A percentile compares a stretch with the other conserved stretches of the same genome.
Evolutionary conservation across 2,329 filamentous ascomycete species (phyloP).

Genomic region (Meredithiella fracta): DNA sequence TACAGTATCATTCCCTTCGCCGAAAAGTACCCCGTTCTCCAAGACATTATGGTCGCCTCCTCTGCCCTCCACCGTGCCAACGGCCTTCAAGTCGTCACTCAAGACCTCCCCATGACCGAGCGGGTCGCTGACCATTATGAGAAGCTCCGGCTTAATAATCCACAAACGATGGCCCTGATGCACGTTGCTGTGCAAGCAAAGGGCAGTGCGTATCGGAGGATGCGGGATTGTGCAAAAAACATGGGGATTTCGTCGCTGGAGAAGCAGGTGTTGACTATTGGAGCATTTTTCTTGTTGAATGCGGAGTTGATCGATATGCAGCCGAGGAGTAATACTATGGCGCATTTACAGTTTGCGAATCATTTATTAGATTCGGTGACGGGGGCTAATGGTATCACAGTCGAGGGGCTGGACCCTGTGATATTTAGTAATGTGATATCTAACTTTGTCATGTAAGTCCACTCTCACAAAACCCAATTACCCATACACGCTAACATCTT

Average conservation of each 20-base stretch:
- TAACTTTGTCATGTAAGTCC: constrained; percentile 30
- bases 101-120: too few species aligned
- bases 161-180: too few species aligned
- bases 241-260: not conserved
- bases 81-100: too few species aligned
- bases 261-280: not conserved
- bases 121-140: too few species aligned
- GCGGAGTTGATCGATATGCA: constrained; percentile 35
- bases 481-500: not conserved
- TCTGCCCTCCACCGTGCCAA: constrained; percentile 35
- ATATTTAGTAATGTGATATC: constrained; percentile 29
- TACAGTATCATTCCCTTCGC: constrained; percentile 32
- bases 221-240: not conserved
- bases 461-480: not conserved
- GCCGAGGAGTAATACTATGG: constrained; percentile 26
- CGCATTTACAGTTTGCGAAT: constrained; percentile 30
- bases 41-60: constrained; percentile 32
- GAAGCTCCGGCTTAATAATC: too few species aligned
- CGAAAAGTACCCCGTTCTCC: constrained; percentile 28
- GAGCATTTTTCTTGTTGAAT: constrained; percentile 21
- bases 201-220: not conserved
- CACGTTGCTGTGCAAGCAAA: not conserved
- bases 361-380: constrained; percentile 25
- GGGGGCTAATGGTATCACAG: constrained; percentile 18
- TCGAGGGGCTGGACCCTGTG: constrained; percentile 14